Evolutionary conservation across 1,284 basidiomycete genomes (phyloP).

Genomic region (Marasmius tenuissimus): DNA sequence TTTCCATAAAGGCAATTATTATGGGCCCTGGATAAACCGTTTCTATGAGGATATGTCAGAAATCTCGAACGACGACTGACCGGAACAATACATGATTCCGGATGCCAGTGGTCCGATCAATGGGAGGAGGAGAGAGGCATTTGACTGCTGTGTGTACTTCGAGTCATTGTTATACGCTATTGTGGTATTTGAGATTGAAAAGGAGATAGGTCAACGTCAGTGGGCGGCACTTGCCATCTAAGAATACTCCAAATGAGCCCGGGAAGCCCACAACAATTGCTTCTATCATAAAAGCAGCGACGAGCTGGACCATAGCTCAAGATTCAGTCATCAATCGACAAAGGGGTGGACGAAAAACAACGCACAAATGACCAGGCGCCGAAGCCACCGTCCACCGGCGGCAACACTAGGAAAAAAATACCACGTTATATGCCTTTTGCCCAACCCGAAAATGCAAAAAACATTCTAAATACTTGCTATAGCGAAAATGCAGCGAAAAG

Average conservation of each 20-base stretch:
- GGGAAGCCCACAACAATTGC: slow-evolving; percentile 41
- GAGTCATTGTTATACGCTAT: slow-evolving; percentile 31
- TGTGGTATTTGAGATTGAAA: background rate
- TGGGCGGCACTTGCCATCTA: slow-evolving; percentile 17
- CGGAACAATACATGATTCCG: slow-evolving; percentile 34
- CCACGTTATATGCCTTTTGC: no score
- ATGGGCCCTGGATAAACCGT: slow-evolving; percentile 19
- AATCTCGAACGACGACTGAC: slow-evolving; percentile 16
- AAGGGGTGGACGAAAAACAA: background rate
- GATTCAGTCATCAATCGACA: background rate
- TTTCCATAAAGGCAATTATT: slow-evolving; percentile 25
- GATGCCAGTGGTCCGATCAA: slow-evolving; percentile 31
- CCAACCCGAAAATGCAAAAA: no score
- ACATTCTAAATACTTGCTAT: no score
- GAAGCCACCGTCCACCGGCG: slow-evolving; percentile 31
- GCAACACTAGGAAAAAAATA: no score
- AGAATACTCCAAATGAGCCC: slow-evolving; percentile 31
- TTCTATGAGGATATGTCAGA: background rate
- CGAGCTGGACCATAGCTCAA: slow-evolving; percentile 21
- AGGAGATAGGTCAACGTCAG: background rate
- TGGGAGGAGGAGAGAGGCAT: slow-evolving; percentile 30
- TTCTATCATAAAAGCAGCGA: slow-evolving; percentile 34
- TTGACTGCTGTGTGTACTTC: slow-evolving; percentile 21
- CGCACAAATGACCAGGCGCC: slow-evolving; percentile 33
- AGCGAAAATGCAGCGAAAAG: no score